These are phyloP conservation scores for Talaromyces islandicus DNA, from an alignment of 2,329 filamentous ascomycete species.

Conservation along the genomic window DNA sequence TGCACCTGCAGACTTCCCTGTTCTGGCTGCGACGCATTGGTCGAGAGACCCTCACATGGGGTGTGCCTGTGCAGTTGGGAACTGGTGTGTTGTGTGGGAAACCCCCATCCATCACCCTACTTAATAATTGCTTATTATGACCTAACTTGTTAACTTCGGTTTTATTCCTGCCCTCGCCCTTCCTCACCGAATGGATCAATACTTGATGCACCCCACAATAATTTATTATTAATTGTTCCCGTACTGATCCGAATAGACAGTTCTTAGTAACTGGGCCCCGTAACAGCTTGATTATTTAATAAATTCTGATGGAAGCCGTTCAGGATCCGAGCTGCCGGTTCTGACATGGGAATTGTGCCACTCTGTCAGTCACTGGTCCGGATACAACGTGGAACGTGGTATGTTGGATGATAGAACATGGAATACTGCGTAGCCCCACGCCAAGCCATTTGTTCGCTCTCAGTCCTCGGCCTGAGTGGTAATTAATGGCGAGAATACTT, in stretches of 20 bases:
- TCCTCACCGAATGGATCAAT: not conserved
- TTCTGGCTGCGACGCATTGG: not conserved
- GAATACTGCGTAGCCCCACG: not conserved
- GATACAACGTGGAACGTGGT: not conserved
- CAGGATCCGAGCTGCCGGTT: not conserved
- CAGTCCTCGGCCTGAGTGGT: not conserved
- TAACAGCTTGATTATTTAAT: not conserved
- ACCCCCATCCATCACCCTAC: not conserved
- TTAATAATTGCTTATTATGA: not conserved
- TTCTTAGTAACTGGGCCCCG: not conserved
- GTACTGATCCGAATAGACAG: not conserved
- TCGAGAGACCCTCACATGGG: too few species aligned
- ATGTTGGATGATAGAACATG: not conserved
- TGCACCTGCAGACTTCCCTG: not conserved
- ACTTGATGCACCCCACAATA: not conserved
- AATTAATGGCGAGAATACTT: not conserved
- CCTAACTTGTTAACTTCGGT: not conserved
- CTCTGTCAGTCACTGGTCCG: too few species aligned
- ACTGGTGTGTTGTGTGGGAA: too few species aligned
- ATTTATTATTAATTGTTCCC: not conserved
- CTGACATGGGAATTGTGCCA: not conserved
- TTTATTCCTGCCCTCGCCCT: not conserved
- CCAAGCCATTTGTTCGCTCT: not conserved
- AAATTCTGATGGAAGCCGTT: not conserved
- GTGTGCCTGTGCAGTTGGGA: too few species aligned